phyloP scores from a whole-genome alignment of 1,139 yeast genomes.

The Arxiozyma slooffiae region DNA sequence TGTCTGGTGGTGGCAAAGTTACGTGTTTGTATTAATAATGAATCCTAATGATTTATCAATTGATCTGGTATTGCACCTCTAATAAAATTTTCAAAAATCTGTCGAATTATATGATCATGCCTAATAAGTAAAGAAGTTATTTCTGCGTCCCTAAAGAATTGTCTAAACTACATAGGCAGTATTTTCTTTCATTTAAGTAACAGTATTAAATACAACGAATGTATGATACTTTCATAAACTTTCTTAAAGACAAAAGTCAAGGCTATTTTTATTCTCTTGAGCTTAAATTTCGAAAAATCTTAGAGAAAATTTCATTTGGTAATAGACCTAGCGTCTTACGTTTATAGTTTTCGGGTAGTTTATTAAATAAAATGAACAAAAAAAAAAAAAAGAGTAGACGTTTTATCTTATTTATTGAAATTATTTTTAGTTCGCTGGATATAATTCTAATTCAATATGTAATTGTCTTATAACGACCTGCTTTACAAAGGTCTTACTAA shows the following conservation, averaged over 20 bases:
- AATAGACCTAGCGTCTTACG: conserved; percentile 20
- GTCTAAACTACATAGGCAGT: conserved; percentile 20
- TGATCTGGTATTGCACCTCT: conserved; percentile 14
- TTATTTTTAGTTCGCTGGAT: no score
- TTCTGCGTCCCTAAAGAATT: conserved; percentile 15
- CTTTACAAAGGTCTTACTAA: no score
- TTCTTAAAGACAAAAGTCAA: conserved; percentile 20
- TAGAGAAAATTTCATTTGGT: conserved; percentile 20
- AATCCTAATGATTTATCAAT: conserved; percentile 11
- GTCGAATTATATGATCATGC: conserved; percentile 15
- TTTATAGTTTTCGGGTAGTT: background rate
- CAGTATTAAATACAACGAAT: conserved; percentile 21
- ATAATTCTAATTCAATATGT: no score
- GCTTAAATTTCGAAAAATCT: conserved; percentile 12
- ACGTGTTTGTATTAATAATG: conserved; percentile 18
- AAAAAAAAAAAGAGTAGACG: no score
- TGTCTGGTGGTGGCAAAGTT: conserved; percentile 22
- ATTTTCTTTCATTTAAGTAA: conserved; percentile 22
- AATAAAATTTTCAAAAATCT: conserved; percentile 23
- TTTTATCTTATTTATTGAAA: no score
- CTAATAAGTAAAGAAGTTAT: conserved; percentile 16
- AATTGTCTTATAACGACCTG: no score
- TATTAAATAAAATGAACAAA: no score
- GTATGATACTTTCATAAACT: conserved; percentile 11
- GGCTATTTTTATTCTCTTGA: conserved; percentile 23